Evolutionary conservation across 192 early-diverging fungal species (phyloP), one percentile per base, ranked within the genome.

Genomic region (Physocladia obscura): DNA sequence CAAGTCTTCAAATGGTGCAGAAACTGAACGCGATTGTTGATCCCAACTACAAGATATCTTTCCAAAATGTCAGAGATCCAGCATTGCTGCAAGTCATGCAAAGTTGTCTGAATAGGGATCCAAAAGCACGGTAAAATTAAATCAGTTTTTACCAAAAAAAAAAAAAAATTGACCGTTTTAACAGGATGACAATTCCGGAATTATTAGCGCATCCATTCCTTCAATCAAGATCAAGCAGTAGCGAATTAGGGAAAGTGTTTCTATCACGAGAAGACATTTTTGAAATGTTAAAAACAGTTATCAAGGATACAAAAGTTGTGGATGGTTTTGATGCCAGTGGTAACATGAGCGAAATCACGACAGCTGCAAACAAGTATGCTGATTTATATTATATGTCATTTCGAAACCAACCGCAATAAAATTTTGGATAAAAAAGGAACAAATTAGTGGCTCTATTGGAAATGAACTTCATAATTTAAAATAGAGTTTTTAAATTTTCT

Each of bases 1-100:
- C 83, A 21, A 81, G 91, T 59, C 73, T 94, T 13, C 49, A 80
- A n/a, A 70, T 79, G 17, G 69, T 89, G 51, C 69, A 88, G 47
- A 94, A 92, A 74, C 60, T 95, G 29, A 79, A 80, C 2, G 84
- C 81, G 0, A 97, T 97, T 48, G 82, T 83, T 0, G 87, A 94
- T 57, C 79, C 88, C 19, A 74, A 79, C 0, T 82, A 90, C 74
- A 48, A 58, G 24, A 96, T 97, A 31, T 61, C 74, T 34, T 95
- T 87, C 63, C 81, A 87, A 21, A 51, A 79, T 62, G 75, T 74
- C 44, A 79, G 76, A 22, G 58, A 87, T 56, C 32, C 52, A 26
- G 13, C 50, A 15, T 24, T 80, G 13, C 56, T 90, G 51, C 78
- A 78, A 8, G 84, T 89, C 27, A 84, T 96, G 81, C 76, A 82